A percentile compares a stretch with the other conserved stretches of the same genome.
These are phyloP conservation scores for Alternaria consortialis DNA, from an alignment of 2,329 filamentous ascomycete species.

Conservation along the genomic window DNA sequence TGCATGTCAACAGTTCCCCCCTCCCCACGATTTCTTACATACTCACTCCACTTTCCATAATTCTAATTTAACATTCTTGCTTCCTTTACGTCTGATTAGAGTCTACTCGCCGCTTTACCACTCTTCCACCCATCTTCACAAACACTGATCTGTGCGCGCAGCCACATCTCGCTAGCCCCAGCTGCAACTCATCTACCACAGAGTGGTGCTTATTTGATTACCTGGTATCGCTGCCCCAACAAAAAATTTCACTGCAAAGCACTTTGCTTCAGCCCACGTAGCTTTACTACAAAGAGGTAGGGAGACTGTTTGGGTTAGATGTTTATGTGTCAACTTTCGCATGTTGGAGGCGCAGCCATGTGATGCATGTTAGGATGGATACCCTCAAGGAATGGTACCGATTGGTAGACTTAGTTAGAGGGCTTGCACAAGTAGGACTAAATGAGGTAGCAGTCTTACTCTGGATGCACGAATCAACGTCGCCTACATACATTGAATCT, in stretches of 20 bases:
- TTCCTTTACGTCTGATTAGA: background rate
- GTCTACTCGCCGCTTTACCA: constrained; percentile 1
- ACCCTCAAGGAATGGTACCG: background rate
- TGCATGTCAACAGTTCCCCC: background rate
- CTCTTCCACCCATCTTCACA: background rate
- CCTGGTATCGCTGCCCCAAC: background rate
- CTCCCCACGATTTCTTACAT: background rate
- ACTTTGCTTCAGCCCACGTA: background rate
- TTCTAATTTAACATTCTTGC: background rate
- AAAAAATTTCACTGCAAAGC: background rate
- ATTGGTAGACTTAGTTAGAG: background rate
- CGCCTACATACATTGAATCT: background rate
- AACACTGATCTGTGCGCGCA: background rate
- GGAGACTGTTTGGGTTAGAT: background rate
- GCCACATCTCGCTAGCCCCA: background rate
- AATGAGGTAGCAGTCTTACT: background rate
- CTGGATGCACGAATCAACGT: background rate
- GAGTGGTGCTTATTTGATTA: background rate
- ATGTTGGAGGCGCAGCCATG: background rate
- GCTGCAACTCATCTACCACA: background rate
- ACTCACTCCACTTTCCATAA: background rate
- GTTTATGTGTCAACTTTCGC: background rate
- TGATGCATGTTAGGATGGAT: background rate
- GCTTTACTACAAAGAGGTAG: background rate
- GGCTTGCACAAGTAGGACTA: background rate